Evolutionary conservation across 2,329 filamentous ascomycete genomes (phyloP).

Genomic region (Dactylellina leptospora): DNA sequence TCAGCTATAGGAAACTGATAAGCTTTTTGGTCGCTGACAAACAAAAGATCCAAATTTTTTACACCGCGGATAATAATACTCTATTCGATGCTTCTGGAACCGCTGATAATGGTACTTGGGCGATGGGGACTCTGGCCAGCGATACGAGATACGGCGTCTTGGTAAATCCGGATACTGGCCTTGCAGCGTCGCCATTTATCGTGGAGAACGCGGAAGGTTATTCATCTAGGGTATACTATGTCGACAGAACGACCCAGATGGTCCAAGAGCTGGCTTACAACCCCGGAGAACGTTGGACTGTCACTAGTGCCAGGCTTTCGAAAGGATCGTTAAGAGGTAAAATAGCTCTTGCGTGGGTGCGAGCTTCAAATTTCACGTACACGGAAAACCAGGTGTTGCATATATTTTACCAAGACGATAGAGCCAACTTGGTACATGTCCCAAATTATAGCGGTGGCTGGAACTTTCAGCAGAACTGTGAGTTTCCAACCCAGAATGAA

Average conservation of each 20-base stretch:
- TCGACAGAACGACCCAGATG: conserved; percentile 30
- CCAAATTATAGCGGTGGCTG: conserved; percentile 24
- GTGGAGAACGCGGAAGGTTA: conserved; percentile 13
- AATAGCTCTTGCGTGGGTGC: conserved; percentile 39
- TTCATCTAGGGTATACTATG: conserved; percentile 14
- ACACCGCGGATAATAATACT: conserved; percentile 37
- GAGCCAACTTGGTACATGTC: conserved; percentile 37
- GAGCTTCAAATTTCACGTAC: conserved; percentile 24
- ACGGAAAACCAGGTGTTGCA: conserved; percentile 32
- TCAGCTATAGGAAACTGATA: not conserved
- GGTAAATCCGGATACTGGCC: conserved; percentile 18
- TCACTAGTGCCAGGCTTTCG: conserved; percentile 15
- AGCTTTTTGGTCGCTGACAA: not conserved
- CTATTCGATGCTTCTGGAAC: conserved; percentile 35
- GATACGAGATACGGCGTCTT: conserved; percentile 38
- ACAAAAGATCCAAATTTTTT: conserved; percentile 37
- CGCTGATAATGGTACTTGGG: conserved; percentile 18
- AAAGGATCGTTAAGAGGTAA: conserved; percentile 14
- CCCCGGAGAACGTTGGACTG: conserved; percentile 8
- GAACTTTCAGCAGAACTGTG: conserved; percentile 28
- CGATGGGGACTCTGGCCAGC: conserved; percentile 23
- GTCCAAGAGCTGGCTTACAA: conserved; percentile 38
- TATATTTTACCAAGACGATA: conserved; percentile 35
- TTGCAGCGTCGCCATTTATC: conserved; percentile 30
- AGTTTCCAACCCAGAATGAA: conserved; percentile 3